A percentile compares a stretch with the other conserved stretches of the same genome.
Evolutionary conservation across 2,329 filamentous ascomycete species (phyloP).

Genomic region (Knoxdaviesia proteae): DNA sequence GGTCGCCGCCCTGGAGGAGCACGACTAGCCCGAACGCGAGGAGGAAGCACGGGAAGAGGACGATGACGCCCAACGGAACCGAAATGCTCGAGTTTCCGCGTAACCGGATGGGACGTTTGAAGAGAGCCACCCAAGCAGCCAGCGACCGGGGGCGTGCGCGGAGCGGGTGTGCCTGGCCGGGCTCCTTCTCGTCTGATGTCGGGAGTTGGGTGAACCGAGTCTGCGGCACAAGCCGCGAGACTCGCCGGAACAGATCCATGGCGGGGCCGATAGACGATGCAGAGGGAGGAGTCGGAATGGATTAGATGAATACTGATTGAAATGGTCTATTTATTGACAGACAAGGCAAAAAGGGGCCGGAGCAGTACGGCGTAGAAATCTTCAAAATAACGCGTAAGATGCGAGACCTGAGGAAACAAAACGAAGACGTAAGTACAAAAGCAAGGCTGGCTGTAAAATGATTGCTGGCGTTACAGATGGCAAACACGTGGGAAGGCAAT

Average conservation of each 20-base stretch:
- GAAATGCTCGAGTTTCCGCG: conserved; percentile 83
- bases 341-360: background rate
- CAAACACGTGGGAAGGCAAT: too few species aligned
- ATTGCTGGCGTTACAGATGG: too few species aligned
- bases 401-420: background rate
- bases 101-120: conserved; percentile 68
- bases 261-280: conserved; percentile 1
- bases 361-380: background rate
- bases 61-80: conserved; percentile 75
- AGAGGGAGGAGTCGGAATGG: background rate
- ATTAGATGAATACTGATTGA: background rate
- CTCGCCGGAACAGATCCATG: conserved; percentile 40
- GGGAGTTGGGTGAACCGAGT: conserved; percentile 22
- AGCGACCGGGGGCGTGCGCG: conserved; percentile 15
- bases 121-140: conserved; percentile 41
- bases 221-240: conserved; percentile 26
- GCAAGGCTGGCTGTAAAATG: too few species aligned
- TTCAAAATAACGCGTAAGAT: background rate
- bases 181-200: conserved; percentile 27
- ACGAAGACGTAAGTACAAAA: background rate
- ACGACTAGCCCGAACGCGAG: conserved; percentile 78
- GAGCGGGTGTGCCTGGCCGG: conserved; percentile 16
- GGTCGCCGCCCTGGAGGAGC: conserved; percentile 72
- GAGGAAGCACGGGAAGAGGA: conserved; percentile 81
- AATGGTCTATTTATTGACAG: background rate